Evolutionary conservation across 352 stramenopile genomes (phyloP), one percentile per base, ranked within the genome.

Genomic region (Phytophthora hibernalis): DNA sequence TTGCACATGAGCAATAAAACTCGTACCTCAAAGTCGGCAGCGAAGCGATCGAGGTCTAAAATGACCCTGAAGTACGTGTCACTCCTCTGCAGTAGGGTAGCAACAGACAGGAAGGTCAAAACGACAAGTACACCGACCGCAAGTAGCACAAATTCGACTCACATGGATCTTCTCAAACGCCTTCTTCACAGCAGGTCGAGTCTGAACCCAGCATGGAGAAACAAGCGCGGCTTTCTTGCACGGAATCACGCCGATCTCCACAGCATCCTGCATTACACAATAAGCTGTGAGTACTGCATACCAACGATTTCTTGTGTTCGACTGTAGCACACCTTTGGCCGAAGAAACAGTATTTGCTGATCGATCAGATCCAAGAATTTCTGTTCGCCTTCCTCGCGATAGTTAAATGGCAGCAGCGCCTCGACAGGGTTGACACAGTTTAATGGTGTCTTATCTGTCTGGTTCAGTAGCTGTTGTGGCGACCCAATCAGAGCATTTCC

Each of bases 191-290:
- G 77, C 43, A 31, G 85, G 83, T 28, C 83, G 72, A 8, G 69
- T 82, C 48, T 92, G 79, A 11, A 94, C 68, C 82, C 80, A 91
- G 50, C 85, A 92, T 37, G 83, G 76, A 33, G 76, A 77, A 6
- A 94, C 68, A 12, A 92, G 65, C 9, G 69, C 68, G 7, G 72
- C 70, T 20, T 73, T 65, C 11, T 82, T 67, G 44, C 83, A 91
- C 16, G 85, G 83, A 22, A 92, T 65, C 11, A 94, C 83, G 16
- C 82, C 72, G 56, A 94, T 91, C 56, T 91, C 85, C 18, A 94
- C 72, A n/a, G 62, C 74, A 45, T 68, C 77, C 83, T 90, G 43
- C 22, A 48, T 26, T 31, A 3, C 18, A 48, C 8, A 24, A 3
- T 48, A 48, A 18, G 18, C 10, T 48, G 42, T 48, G 20, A 48